Conservation (phyloP, 495 filamentous ascomycete species). For the Tuber magnatum region DNA sequence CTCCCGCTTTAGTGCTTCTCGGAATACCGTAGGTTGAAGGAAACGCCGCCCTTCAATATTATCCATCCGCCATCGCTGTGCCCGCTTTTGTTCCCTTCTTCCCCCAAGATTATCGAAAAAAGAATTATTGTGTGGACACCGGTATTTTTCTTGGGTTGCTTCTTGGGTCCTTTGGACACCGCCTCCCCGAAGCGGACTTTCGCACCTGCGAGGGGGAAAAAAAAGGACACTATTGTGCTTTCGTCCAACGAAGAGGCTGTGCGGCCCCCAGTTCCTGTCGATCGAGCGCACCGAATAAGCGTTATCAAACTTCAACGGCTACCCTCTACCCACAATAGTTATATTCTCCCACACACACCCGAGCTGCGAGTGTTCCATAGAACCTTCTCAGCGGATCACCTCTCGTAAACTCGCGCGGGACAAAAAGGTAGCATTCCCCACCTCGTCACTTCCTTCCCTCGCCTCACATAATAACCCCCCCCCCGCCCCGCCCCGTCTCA, state of each 20-base stretch:
- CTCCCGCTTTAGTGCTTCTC: neutral
- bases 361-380: neutral
- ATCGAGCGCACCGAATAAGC: neutral
- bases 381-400: neutral
- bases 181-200: neutral
- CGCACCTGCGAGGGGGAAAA: neutral
- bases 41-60: neutral
- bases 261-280: neutral
- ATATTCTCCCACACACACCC: neutral
- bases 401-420: neutral
- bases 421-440: conserved; percentile 6
- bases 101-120: conserved; percentile 1
- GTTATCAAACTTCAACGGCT: neutral
- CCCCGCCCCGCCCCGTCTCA: neutral
- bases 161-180: neutral
- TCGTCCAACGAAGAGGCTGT: conserved; percentile 2
- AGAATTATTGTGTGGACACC: neutral
- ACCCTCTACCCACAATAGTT: conserved; percentile 1
- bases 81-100: neutral
- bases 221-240: neutral
- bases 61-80: neutral
- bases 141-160: neutral
- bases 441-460: conserved; percentile 16
- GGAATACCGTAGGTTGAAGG: neutral
- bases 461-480: neutral